A percentile compares a stretch with the other conserved stretches of the same genome.
phyloP scores from a whole-genome alignment of 2,329 filamentous ascomycete genomes.

The Sporothrix euskadiensis region DNA sequence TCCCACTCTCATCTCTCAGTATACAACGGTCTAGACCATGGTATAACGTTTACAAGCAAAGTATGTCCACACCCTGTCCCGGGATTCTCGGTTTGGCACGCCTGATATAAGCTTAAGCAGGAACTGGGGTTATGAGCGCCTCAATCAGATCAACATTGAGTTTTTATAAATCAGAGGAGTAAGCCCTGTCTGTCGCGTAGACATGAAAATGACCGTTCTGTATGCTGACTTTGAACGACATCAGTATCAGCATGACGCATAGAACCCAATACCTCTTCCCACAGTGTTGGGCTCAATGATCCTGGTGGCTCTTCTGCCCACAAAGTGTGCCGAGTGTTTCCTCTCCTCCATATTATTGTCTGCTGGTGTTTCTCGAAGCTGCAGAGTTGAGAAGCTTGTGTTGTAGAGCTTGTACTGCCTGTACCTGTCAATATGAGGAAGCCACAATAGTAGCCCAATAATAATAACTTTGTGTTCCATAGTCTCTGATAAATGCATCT shows the following conservation, averaged over 20 bases:
- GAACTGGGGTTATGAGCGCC: not conserved
- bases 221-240: not conserved
- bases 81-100: slow-evolving; percentile 4
- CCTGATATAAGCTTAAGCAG: slow-evolving; percentile 1
- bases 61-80: not conserved
- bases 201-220: not conserved
- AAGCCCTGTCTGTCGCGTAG: not conserved
- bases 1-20: not conserved
- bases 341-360: not conserved
- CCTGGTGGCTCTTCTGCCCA: slow-evolving; percentile 21
- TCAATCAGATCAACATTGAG: not conserved
- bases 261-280: not conserved
- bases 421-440: no score
- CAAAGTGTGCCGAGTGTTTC: not conserved
- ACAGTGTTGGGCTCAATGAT: slow-evolving; percentile 15
- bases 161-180: not conserved
- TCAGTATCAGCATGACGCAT: not conserved
- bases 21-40: not conserved
- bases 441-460: not conserved
- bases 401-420: no score
- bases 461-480: no score
- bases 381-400: no score
- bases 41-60: not conserved
- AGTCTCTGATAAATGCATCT: no score
- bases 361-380: no score